Percentiles rank a stretch among this genome's conserved stretches.
Conservation (phyloP, 306 rosid genomes). For the Comarum palustre region DNA sequence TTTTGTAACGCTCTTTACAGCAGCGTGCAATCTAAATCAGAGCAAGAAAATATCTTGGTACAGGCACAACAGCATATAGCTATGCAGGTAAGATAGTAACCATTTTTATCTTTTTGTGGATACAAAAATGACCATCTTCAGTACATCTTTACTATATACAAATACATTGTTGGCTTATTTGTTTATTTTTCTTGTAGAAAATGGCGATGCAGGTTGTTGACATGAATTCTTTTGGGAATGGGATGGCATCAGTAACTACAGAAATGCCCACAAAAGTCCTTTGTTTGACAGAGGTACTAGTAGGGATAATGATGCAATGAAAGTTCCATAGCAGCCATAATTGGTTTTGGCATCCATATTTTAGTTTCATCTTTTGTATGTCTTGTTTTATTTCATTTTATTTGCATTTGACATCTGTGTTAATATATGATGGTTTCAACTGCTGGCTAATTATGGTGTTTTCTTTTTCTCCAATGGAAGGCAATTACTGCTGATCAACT, state of each 20-base stretch:
- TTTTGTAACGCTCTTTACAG: slow-evolving; percentile 25
- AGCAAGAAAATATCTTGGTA: slow-evolving; percentile 63
- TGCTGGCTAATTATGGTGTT: slow-evolving; percentile 13
- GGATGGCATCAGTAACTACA: slow-evolving; percentile 31
- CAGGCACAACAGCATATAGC: slow-evolving; percentile 80
- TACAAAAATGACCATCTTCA: not conserved
- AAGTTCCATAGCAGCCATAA: not conserved
- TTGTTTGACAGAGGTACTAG: slow-evolving; percentile 62
- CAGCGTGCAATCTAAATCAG: slow-evolving; percentile 67
- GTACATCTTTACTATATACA: slow-evolving; percentile 13
- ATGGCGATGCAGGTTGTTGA: slow-evolving; percentile 59
- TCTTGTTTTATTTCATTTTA: not conserved
- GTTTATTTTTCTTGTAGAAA: slow-evolving; percentile 36
- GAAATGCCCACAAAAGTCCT: slow-evolving; percentile 59
- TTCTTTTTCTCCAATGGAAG: slow-evolving; percentile 37
- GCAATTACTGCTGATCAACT: slow-evolving; percentile 61
- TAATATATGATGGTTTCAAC: slow-evolving; percentile 7
- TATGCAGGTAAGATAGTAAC: slow-evolving; percentile 45
- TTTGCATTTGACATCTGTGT: not conserved
- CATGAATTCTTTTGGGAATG: slow-evolving; percentile 40
- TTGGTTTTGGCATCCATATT: not conserved
- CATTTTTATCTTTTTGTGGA: not conserved
- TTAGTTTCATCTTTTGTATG: not conserved
- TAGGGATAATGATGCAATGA: slow-evolving; percentile 8
- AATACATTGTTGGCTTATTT: slow-evolving; percentile 2